phyloP scores from a whole-genome alignment of 2,329 filamentous ascomycete species.

The Rhytidhysteron rufulum region DNA sequence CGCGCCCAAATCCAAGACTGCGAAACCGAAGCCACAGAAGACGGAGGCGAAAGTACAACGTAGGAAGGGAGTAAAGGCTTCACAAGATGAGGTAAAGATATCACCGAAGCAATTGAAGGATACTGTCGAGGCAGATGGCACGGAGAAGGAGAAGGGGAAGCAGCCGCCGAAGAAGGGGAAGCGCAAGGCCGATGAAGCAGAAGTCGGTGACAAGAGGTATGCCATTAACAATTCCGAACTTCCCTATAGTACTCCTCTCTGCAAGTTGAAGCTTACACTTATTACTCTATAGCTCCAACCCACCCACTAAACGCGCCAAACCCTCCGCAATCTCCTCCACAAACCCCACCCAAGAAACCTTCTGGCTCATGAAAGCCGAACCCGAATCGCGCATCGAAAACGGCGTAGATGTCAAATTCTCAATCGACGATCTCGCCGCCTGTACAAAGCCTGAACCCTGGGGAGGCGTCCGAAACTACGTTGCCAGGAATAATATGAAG shows the following conservation, averaged over 20 bases:
- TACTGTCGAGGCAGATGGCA: neutral
- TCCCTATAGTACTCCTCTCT: neutral
- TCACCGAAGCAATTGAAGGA: neutral
- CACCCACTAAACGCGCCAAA: neutral
- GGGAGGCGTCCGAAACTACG: conserved; percentile 61
- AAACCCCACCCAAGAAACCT: conserved; percentile 17
- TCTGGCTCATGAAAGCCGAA: conserved; percentile 56
- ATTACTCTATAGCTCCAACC: neutral
- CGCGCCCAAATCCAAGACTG: neutral
- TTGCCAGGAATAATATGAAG: conserved; percentile 82
- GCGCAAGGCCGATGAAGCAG: neutral
- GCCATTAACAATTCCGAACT: neutral
- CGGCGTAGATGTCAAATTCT: conserved; percentile 85
- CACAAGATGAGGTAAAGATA: neutral
- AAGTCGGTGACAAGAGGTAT: neutral
- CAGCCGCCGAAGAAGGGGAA: neutral
- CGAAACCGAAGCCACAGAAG: neutral
- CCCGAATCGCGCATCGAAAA: conserved; percentile 83
- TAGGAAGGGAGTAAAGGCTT: too few species aligned
- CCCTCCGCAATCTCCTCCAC: conserved; percentile 1
- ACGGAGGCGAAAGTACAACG: neutral
- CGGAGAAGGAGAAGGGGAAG: neutral
- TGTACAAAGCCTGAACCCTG: conserved; percentile 78
- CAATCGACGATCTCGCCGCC: conserved; percentile 80
- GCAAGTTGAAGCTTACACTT: neutral